These are phyloP conservation scores for Pseudogymnoascus sp. DNA, from an alignment of 2,329 filamentous ascomycete species.

Conservation along the genomic window DNA sequence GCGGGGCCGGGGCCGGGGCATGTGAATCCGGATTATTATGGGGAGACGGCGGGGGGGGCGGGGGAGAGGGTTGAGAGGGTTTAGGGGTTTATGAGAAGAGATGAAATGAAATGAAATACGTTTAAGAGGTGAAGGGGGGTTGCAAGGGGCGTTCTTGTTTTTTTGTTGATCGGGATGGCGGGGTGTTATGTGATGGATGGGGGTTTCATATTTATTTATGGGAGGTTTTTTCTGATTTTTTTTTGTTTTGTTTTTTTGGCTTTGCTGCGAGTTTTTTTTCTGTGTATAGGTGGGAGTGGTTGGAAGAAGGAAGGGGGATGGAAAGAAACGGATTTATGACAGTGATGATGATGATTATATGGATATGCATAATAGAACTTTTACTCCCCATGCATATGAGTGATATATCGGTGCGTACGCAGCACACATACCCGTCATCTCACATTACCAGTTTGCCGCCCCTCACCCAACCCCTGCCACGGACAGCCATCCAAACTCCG, in stretches of 20 bases:
- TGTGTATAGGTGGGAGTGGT: background rate
- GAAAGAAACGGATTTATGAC: background rate
- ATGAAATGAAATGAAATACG: background rate
- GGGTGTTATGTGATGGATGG: background rate
- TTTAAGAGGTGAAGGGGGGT: background rate
- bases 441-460: no score
- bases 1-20: background rate
- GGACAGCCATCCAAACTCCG: no score
- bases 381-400: background rate
- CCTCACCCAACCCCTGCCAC: background rate
- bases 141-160: background rate
- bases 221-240: background rate
- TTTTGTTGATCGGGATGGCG: background rate
- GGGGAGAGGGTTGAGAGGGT: background rate
- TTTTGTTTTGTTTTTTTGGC: background rate
- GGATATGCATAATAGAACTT: background rate
- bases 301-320: background rate
- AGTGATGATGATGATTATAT: background rate
- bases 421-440: background rate
- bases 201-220: background rate
- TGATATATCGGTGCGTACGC: background rate
- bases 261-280: background rate
- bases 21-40: slow-evolving; percentile 1
- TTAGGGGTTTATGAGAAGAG: background rate
- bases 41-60: background rate